A percentile compares a stretch with the other conserved stretches of the same genome.
These are phyloP conservation scores for Solanum hybrid DNA, from an alignment of 305 asterid genomes.

Conservation along the genomic window DNA sequence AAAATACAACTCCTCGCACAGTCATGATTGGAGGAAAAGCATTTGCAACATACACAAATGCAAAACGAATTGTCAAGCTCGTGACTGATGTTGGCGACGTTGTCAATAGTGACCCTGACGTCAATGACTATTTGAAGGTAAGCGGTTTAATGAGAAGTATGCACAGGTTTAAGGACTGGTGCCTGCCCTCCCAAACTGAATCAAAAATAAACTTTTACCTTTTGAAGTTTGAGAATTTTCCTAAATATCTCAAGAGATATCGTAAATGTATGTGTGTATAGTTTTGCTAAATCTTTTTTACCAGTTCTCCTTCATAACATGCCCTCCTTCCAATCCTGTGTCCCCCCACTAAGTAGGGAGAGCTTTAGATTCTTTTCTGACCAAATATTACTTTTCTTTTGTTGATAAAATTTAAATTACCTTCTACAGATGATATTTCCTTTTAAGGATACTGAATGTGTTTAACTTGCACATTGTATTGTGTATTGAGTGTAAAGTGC, in stretches of 20 bases:
- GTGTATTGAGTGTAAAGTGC: not conserved
- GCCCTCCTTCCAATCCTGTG: not conserved
- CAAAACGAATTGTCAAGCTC: conserved; percentile 93
- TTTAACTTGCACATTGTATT: not conserved
- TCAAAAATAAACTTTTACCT: not conserved
- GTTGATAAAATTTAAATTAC: not conserved
- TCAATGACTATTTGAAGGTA: conserved; percentile 84
- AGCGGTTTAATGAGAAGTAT: not conserved
- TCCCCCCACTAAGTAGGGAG: not conserved
- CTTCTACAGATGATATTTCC: not conserved
- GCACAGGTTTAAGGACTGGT: not conserved
- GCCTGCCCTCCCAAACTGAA: not conserved
- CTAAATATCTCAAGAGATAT: not conserved
- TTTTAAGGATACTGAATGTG: not conserved
- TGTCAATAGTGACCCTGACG: conserved; percentile 88
- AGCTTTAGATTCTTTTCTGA: not conserved
- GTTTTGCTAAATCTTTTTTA: not conserved
- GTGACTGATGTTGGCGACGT: conserved; percentile 95
- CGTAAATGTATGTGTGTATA: not conserved
- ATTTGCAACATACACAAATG: conserved; percentile 94
- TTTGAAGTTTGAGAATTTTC: not conserved
- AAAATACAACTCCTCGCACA: conserved; percentile 79
- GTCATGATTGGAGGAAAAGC: conserved; percentile 99
- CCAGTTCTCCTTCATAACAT: not conserved
- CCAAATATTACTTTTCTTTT: not conserved